Percentiles rank a stretch among this genome's conserved stretches.
Conservation (phyloP, 495 filamentous ascomycete species). For the Neurospora sp. region DNA sequence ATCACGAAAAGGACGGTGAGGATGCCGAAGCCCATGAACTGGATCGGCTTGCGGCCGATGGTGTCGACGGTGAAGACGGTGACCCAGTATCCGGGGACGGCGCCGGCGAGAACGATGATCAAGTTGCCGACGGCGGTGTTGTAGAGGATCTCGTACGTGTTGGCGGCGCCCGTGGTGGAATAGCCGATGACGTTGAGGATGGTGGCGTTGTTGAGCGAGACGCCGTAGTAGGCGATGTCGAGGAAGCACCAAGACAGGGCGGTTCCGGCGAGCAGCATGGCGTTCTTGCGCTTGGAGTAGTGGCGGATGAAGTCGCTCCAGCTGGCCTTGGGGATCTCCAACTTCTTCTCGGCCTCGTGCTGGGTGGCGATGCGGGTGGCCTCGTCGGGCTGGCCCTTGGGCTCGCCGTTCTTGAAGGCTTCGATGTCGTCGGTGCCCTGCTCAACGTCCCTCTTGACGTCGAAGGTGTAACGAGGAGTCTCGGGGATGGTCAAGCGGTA, state of each 20-base stretch:
- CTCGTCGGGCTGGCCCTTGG: constrained; percentile 53
- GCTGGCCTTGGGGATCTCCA: constrained; percentile 53
- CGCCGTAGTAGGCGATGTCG: constrained; percentile 56
- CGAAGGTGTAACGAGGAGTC: constrained; percentile 65
- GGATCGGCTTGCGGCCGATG: constrained; percentile 70
- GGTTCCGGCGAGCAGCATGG: constrained; percentile 62
- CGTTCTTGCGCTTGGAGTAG: constrained; percentile 57
- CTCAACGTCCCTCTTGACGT: constrained; percentile 67
- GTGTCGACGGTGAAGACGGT: constrained; percentile 60
- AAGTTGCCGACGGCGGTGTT: constrained; percentile 65
- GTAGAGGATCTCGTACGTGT: constrained; percentile 55
- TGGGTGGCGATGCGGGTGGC: constrained; percentile 43
- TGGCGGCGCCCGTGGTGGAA: constrained; percentile 40
- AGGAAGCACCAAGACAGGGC: constrained; percentile 71
- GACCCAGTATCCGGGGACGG: constrained; percentile 72
- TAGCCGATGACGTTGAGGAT: constrained; percentile 62
- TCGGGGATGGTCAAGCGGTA: constrained; percentile 85
- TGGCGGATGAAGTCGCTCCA: constrained; percentile 54
- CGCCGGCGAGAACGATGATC: constrained; percentile 63
- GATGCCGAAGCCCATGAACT: constrained; percentile 64
- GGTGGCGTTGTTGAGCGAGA: constrained; percentile 63
- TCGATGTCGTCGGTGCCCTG: constrained; percentile 57
- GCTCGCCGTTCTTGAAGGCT: constrained; percentile 48
- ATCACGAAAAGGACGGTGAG: constrained; percentile 62
- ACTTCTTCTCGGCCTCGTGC: constrained; percentile 31